Conservation (phyloP, 495 filamentous ascomycete genomes). For the Xylaria cubensis region DNA sequence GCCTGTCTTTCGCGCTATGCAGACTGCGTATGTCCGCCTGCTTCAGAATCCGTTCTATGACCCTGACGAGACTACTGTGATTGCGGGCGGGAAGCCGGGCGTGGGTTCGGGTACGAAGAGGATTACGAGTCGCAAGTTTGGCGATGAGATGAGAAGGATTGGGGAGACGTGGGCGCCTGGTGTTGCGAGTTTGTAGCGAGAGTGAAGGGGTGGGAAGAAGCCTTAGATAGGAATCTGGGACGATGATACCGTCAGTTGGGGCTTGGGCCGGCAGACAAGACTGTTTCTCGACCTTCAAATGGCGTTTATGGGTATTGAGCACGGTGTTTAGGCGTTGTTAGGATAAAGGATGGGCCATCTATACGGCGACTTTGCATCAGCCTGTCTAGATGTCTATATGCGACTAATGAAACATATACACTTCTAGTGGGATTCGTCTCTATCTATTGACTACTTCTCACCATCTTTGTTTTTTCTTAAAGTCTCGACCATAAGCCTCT, state of each 20-base stretch:
- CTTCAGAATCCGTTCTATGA: constrained; percentile 95
- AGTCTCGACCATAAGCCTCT: constrained; percentile 42
- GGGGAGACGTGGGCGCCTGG: constrained; percentile 74
- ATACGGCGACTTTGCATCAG: background rate
- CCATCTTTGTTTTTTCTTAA: constrained; percentile 29
- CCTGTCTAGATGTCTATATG: constrained; percentile 10
- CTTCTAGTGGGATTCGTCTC: background rate
- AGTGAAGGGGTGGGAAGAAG: background rate
- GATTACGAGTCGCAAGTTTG: constrained; percentile 83
- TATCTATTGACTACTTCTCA: background rate
- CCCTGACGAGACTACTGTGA: constrained; percentile 72
- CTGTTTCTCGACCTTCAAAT: background rate
- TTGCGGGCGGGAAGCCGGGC: constrained; percentile 46
- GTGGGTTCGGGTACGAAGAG: constrained; percentile 60
- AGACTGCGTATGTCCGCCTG: constrained; percentile 86
- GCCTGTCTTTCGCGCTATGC: constrained; percentile 84
- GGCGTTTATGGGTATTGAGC: constrained; percentile 30
- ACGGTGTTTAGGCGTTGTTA: constrained; percentile 29
- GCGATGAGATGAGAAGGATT: constrained; percentile 81
- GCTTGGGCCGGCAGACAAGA: background rate
- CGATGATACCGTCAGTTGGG: background rate
- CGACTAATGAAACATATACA: constrained; percentile 19
- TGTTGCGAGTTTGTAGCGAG: constrained; percentile 45
- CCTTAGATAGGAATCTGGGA: too few relatives aligned
- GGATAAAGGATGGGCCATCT: background rate